Conservation (phyloP, 73 alveolate species). For the Breviolum minutum region DNA sequence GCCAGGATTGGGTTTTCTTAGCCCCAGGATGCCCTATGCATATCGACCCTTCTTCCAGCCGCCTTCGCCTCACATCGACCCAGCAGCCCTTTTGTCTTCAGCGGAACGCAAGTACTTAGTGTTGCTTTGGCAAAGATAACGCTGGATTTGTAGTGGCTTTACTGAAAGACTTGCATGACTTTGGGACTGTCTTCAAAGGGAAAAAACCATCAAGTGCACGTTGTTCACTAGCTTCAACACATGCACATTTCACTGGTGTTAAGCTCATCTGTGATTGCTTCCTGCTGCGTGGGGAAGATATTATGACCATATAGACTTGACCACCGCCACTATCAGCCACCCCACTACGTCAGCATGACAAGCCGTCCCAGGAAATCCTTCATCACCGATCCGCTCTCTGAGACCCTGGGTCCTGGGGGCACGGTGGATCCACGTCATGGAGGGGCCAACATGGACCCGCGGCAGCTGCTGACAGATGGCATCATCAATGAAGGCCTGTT, state of each 20-base stretch:
- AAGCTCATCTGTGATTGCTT: no score
- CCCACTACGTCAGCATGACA: no score
- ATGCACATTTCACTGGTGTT: no score
- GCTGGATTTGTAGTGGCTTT: no score
- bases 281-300: no score
- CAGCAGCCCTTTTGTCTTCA: constrained; percentile 49
- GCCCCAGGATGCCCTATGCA: constrained; percentile 50
- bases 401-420: constrained; percentile 47
- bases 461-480: constrained; percentile 78
- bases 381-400: constrained; percentile 58
- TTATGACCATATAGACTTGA: no score
- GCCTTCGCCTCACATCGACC: constrained; percentile 55
- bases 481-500: constrained; percentile 52
- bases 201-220: no score
- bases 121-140: neutral
- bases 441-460: constrained; percentile 82
- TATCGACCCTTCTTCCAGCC: constrained; percentile 72
- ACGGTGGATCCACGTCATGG: constrained; percentile 49
- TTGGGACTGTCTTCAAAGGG: neutral
- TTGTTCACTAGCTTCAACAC: no score
- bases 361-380: constrained; percentile 39
- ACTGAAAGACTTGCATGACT: neutral
- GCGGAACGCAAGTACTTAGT: constrained; percentile 56
- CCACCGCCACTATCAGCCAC: no score
- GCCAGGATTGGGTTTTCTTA: neutral